Base-by-base conservation (phyloP, 148 eudicot species). In the Cornus suecica region DNA sequence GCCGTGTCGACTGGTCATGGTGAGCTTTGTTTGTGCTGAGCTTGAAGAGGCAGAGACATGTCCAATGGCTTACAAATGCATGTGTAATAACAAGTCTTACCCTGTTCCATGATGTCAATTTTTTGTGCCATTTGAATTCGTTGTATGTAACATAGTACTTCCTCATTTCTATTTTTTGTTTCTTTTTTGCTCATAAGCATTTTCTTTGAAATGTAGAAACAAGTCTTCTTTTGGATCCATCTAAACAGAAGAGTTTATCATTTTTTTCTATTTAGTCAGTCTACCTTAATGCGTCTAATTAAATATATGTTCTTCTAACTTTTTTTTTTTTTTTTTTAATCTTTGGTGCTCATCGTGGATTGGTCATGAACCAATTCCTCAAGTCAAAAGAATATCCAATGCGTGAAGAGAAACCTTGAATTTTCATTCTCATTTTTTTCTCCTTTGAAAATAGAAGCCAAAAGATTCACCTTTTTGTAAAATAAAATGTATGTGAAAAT, bases 61-160 rank as follows among this genome's bases (percentile, higher is more conserved):
- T 74, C 95, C 95, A 32, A 89, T 91, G 87, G 88, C 92, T 77
- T 91, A 91, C 54, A 88, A 85, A 52, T 90, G 94, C 83, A 90
- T 90, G 94, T 90, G 94, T 77, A 85, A 80, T 64, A 82, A 87
- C 72, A 91, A 89, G 82, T 89, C 92, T 10, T 91, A 84, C 60
- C 95, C 92, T n/a, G 91, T 94, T 70, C 99, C 99, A 18, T 79
- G 45, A 60, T 65, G 0, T 34, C 2, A 22, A 58, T 1, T 22
- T 58, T 8, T 20, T 58, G 58, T 52, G 58, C 42, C 41, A 37
- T 52, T 10, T 52, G 20, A 52, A 52, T 52, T 37, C 42, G 16
- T 14, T 52, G 58, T 15, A 52, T 52, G 58, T 15, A 52, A 52
- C 58, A 52, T 52, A 52, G 22, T 4, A 16, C 15, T 67, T 27